Evolutionary conservation across 164 flowering plant species (phyloP).

Genomic region (Nymphaea thermarum): DNA sequence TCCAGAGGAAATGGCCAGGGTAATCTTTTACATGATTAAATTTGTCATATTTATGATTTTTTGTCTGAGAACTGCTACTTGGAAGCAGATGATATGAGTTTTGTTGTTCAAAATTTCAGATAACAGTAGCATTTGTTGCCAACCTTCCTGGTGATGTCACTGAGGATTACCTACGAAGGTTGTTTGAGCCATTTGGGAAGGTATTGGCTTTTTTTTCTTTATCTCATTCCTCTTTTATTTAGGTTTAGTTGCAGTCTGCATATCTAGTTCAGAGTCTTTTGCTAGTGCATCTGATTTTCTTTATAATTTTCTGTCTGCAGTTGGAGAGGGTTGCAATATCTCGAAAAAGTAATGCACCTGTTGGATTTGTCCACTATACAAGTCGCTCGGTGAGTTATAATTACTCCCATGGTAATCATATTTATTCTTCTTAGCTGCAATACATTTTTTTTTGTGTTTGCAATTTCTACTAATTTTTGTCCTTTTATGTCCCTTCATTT

Average conservation of each 20-base stretch:
- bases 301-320: constrained; percentile 13
- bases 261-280: too few species aligned
- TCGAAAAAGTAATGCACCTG: constrained; percentile 18
- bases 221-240: not conserved
- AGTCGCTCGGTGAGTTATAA: constrained; percentile 21
- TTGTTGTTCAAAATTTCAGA: constrained; percentile 10
- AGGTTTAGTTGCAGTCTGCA: too few species aligned
- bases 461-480: too few species aligned
- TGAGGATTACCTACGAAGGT: constrained; percentile 17
- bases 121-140: constrained; percentile 29
- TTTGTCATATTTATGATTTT: not conserved
- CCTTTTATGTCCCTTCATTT: not conserved
- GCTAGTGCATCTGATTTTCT: not conserved
- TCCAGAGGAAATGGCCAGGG: constrained; percentile 31
- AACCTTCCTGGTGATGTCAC: constrained; percentile 21
- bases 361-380: constrained; percentile 31
- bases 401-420: not conserved
- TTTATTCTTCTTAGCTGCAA: not conserved
- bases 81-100: not conserved
- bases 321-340: constrained; percentile 32
- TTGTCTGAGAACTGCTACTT: not conserved
- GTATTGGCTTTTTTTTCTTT: constrained; percentile 3
- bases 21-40: constrained; percentile 2
- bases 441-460: not conserved
- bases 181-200: constrained; percentile 30